These are phyloP conservation scores for Evernia prunastri DNA, from an alignment of 495 filamentous ascomycete genomes.

Conservation along the genomic window DNA sequence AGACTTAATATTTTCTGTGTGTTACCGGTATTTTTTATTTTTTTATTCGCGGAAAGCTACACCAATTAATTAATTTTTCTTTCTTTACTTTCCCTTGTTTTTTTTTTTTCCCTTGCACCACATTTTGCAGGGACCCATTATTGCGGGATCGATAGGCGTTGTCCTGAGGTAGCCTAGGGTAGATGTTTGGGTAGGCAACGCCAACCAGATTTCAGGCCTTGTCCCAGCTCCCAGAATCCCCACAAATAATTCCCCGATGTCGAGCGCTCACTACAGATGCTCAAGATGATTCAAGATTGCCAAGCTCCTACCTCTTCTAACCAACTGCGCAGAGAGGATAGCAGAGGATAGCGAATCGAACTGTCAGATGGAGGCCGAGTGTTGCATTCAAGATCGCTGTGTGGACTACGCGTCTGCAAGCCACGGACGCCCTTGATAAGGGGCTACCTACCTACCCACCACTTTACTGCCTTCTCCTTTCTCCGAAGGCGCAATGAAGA, in stretches of 20 bases:
- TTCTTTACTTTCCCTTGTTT: too few species aligned
- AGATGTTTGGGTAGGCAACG: too few species aligned
- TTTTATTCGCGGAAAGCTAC: too few species aligned
- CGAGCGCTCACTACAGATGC: too few species aligned
- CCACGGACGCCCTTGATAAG: conserved; percentile 20
- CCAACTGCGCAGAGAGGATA: too few species aligned
- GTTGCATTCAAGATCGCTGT: conserved; percentile 1
- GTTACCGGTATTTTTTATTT: conserved; percentile 1
- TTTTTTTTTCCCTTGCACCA: conserved; percentile 3
- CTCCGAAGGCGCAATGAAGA: not conserved
- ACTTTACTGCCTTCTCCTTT: conserved; percentile 7
- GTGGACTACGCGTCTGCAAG: conserved; percentile 11
- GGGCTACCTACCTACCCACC: too few species aligned
- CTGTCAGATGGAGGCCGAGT: conserved; percentile 3
- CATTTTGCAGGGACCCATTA: too few species aligned
- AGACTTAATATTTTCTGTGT: conserved; percentile 5
- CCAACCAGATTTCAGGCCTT: conserved; percentile 2
- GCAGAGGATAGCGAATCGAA: conserved; percentile 7
- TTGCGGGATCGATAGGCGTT: not conserved
- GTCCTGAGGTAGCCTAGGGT: not conserved
- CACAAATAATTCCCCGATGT: not conserved
- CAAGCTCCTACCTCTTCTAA: too few species aligned
- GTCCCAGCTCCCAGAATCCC: not conserved
- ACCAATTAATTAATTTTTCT: too few species aligned
- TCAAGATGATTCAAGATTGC: too few species aligned